phyloP scores from a whole-genome alignment of 164 flowering plant genomes.

The Cinnamomum chago region DNA sequence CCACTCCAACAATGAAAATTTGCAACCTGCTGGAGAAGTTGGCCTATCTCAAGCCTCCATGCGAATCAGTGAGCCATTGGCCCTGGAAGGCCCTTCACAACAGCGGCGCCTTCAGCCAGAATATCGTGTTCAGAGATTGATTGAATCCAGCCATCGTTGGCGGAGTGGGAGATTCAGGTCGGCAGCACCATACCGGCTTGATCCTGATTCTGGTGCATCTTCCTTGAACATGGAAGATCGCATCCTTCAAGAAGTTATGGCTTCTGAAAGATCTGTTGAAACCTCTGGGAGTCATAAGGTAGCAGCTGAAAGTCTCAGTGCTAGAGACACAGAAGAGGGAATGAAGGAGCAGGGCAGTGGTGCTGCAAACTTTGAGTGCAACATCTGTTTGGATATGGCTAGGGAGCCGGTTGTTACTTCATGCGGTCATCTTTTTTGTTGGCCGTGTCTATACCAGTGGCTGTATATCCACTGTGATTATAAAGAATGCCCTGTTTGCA shows the following conservation, averaged over 20 bases:
- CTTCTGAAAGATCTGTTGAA: slow-evolving; percentile 13
- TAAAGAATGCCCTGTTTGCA: slow-evolving; percentile 38
- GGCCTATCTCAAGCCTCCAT: not conserved
- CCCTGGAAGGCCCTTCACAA: slow-evolving; percentile 2
- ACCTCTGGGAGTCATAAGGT: slow-evolving; percentile 11
- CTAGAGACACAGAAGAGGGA: slow-evolving; percentile 16
- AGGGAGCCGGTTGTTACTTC: slow-evolving; percentile 37
- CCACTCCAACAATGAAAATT: not conserved
- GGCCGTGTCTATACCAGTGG: slow-evolving; percentile 40
- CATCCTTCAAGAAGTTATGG: slow-evolving; percentile 8
- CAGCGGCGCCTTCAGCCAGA: slow-evolving; percentile 15
- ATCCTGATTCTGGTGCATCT: slow-evolving; percentile 10
- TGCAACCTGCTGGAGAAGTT: not conserved
- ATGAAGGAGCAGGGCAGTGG: slow-evolving; percentile 12
- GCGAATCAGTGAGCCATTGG: not conserved
- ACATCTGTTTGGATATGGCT: slow-evolving; percentile 36
- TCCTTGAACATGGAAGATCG: slow-evolving; percentile 6
- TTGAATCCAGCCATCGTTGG: slow-evolving; percentile 17
- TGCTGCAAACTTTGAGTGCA: slow-evolving; percentile 29
- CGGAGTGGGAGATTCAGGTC: slow-evolving; percentile 20
- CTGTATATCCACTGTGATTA: slow-evolving; percentile 21
- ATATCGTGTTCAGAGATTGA: slow-evolving; percentile 19
- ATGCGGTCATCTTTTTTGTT: slow-evolving; percentile 37
- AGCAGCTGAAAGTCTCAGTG: not conserved
- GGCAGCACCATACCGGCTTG: slow-evolving; percentile 11